These are phyloP conservation scores for Lycium ferocissimum DNA, from an alignment of 257 asterid genomes.

Conservation along the genomic window DNA sequence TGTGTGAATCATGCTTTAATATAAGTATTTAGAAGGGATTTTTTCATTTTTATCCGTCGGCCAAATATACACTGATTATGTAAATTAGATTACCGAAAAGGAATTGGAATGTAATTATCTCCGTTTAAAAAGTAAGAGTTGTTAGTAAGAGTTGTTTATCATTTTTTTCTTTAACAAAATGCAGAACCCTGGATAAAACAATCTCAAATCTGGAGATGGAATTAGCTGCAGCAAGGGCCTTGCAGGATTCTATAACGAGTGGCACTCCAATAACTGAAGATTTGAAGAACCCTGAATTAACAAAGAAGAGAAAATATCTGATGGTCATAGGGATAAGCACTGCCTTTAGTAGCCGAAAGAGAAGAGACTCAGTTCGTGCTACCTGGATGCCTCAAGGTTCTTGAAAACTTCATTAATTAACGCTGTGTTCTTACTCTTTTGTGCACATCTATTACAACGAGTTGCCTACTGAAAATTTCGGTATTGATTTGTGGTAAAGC, in stretches of 20 bases:
- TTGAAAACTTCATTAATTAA: conserved; percentile 33
- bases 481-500: conserved; percentile 1
- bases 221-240: conserved; percentile 84
- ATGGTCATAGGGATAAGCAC: conserved; percentile 85
- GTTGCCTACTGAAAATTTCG: conserved; percentile 12
- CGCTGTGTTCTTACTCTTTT: neutral
- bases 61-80: too few species aligned
- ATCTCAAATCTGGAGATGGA: conserved; percentile 89
- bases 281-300: conserved; percentile 57
- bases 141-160: neutral
- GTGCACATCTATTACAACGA: neutral
- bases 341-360: conserved; percentile 90
- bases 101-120: too few species aligned
- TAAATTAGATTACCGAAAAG: too few species aligned
- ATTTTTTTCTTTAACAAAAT: conserved; percentile 23
- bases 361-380: conserved; percentile 88
- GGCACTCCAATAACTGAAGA: conserved; percentile 83
- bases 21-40: too few species aligned
- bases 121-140: neutral
- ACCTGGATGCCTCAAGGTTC: conserved; percentile 93
- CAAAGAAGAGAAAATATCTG: conserved; percentile 69
- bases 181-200: conserved; percentile 79
- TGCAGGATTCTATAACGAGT: conserved; percentile 70
- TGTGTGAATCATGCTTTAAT: neutral
- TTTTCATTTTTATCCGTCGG: too few species aligned